These are phyloP conservation scores for Tylopilus cervinicoccineus DNA, from an alignment of 768 basidiomycete genomes.

Conservation along the genomic window DNA sequence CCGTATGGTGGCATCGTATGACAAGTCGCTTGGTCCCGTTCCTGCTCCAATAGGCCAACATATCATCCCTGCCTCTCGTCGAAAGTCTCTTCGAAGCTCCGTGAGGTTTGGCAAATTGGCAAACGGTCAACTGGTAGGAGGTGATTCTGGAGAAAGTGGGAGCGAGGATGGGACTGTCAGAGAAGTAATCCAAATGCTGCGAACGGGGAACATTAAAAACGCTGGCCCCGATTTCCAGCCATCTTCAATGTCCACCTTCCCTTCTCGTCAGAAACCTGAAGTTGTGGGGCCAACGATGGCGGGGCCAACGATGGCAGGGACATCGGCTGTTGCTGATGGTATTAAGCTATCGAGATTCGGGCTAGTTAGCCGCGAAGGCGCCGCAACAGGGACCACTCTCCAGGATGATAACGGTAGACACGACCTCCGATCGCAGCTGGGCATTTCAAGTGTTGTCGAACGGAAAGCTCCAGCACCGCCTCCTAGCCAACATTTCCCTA, in stretches of 20 bases:
- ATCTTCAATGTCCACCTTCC: neutral
- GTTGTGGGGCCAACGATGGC: neutral
- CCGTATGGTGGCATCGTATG: conserved; percentile 48
- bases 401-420: conserved; percentile 24
- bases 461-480: conserved; percentile 13
- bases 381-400: conserved; percentile 11
- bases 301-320: neutral
- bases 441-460: conserved; percentile 24
- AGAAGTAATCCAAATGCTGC: conserved; percentile 50
- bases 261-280: neutral
- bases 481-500: conserved; percentile 12
- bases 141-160: conserved; percentile 48
- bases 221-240: conserved; percentile 41
- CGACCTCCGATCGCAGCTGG: conserved; percentile 34
- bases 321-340: conserved; percentile 11
- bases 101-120: conserved; percentile 57
- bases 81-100: conserved; percentile 47
- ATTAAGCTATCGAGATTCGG: conserved; percentile 48
- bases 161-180: conserved; percentile 49
- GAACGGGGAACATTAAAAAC: conserved; percentile 50
- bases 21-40: conserved; percentile 32
- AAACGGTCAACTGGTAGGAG: conserved; percentile 46
- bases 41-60: conserved; percentile 41
- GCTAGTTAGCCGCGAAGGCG: conserved; percentile 18
- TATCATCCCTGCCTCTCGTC: conserved; percentile 40